Conservation (phyloP, 345 rosid genomes). For the Ceriops decandra region DNA sequence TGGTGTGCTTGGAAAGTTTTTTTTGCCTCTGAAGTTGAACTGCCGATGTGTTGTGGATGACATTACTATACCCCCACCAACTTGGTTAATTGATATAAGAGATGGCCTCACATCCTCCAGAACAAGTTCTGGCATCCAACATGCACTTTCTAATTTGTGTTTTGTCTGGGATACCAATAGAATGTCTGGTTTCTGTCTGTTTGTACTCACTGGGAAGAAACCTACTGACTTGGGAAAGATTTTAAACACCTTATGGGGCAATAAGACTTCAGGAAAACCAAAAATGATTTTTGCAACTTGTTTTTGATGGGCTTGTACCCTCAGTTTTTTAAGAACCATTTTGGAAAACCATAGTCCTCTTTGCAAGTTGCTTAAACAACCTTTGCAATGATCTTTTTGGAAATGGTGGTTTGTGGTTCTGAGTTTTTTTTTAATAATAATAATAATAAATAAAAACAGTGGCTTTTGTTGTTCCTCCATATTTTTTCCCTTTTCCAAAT, state of each 20-base stretch:
- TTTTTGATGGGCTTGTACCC: neutral
- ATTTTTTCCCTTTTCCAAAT: neutral
- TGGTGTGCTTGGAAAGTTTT: constrained; percentile 73
- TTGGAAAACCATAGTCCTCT: neutral
- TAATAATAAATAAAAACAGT: too few relatives aligned
- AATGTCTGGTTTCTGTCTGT: neutral
- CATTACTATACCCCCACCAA: constrained; percentile 28
- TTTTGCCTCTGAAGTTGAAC: constrained; percentile 47
- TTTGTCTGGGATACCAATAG: constrained; percentile 17
- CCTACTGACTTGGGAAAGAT: constrained; percentile 7
- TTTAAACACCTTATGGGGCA: neutral
- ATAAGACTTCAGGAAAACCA: neutral
- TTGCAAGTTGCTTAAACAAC: too few relatives aligned
- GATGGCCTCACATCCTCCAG: constrained; percentile 22
- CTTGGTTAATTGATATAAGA: constrained; percentile 23
- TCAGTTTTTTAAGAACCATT: neutral
- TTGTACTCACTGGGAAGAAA: constrained; percentile 16
- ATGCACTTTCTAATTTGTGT: neutral
- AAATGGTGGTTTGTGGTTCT: neutral
- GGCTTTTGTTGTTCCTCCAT: too few relatives aligned
- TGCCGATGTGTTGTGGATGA: constrained; percentile 38
- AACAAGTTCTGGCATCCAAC: neutral
- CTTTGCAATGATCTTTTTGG: too few relatives aligned
- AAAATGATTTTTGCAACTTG: neutral
- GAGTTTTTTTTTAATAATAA: neutral